Conservation (phyloP, 257 asterid genomes). For the Solanum bulbocastanum region DNA sequence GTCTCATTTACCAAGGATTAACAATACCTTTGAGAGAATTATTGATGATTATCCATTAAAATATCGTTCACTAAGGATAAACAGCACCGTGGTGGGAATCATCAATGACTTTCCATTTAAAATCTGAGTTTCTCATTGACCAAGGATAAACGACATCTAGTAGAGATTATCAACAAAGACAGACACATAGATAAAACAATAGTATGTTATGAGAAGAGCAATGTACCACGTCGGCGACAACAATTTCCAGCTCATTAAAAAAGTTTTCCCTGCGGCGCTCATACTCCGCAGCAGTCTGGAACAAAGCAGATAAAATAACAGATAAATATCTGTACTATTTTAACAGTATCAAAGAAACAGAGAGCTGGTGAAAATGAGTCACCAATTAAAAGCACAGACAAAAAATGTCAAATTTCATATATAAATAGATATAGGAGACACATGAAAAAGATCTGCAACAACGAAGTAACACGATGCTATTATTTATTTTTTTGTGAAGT, state of each 20-base stretch:
- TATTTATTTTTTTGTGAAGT: background rate
- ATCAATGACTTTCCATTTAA: background rate
- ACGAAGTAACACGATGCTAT: background rate
- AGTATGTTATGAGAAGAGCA: background rate
- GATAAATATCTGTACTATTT: background rate
- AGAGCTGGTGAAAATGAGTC: background rate
- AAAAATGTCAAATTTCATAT: background rate
- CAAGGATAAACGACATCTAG: background rate
- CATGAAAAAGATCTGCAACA: background rate
- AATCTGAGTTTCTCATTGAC: background rate
- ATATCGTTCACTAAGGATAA: background rate
- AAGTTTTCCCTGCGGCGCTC: conserved; percentile 74
- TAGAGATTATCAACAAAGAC: background rate
- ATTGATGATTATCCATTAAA: background rate
- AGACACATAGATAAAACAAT: background rate
- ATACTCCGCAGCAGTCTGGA: conserved; percentile 87
- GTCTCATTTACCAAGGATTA: background rate
- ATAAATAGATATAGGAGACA: background rate
- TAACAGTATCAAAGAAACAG: background rate
- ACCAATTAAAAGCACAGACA: background rate
- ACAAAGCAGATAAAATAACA: background rate
- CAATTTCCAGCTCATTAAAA: conserved; percentile 83
- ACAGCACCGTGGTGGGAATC: background rate
- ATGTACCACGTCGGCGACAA: conserved; percentile 84
- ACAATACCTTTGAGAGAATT: background rate